Evolutionary conservation across 768 basidiomycete genomes (phyloP).

Genomic region (Sporobolomyces pararoseus): DNA sequence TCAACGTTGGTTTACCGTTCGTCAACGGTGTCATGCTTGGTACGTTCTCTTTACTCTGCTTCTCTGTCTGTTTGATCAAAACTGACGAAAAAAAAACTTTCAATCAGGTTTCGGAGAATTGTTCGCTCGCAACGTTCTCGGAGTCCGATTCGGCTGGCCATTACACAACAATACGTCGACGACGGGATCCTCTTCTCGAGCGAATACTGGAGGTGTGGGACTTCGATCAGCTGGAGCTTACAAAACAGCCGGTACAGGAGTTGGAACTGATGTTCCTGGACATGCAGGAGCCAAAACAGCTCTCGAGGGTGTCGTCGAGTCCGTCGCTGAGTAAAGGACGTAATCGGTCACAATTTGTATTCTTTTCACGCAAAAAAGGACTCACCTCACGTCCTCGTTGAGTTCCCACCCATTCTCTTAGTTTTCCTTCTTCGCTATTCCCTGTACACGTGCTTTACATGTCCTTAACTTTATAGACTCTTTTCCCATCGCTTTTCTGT

Average conservation of each 20-base stretch:
- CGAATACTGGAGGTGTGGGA: slow-evolving; percentile 38
- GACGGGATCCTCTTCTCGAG: not conserved
- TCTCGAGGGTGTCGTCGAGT: slow-evolving; percentile 35
- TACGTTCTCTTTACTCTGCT: slow-evolving; percentile 15
- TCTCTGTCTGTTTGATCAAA: not conserved
- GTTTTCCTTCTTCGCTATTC: too few relatives aligned
- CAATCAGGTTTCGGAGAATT: slow-evolving; percentile 71
- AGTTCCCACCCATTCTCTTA: not conserved
- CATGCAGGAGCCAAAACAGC: slow-evolving; percentile 42
- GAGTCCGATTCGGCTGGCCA: slow-evolving; percentile 47
- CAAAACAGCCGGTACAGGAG: slow-evolving; percentile 8
- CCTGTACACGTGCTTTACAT: too few relatives aligned
- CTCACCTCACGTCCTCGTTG: too few relatives aligned
- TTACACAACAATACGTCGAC: slow-evolving; percentile 20
- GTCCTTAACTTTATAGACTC: too few relatives aligned
- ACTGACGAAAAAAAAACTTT: not conserved
- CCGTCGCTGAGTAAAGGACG: slow-evolving; percentile 12
- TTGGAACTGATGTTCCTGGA: slow-evolving; percentile 34
- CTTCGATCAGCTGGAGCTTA: slow-evolving; percentile 31
- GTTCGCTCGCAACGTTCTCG: slow-evolving; percentile 57
- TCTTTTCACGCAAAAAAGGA: too few relatives aligned
- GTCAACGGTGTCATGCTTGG: slow-evolving; percentile 93
- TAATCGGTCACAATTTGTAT: too few relatives aligned
- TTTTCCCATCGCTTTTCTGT: too few relatives aligned
- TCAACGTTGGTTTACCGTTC: slow-evolving; percentile 81